Percentiles rank a stretch among this genome's conserved stretches.
phyloP scores from a whole-genome alignment of 2,329 filamentous ascomycete genomes.

The Verticillium longisporum region DNA sequence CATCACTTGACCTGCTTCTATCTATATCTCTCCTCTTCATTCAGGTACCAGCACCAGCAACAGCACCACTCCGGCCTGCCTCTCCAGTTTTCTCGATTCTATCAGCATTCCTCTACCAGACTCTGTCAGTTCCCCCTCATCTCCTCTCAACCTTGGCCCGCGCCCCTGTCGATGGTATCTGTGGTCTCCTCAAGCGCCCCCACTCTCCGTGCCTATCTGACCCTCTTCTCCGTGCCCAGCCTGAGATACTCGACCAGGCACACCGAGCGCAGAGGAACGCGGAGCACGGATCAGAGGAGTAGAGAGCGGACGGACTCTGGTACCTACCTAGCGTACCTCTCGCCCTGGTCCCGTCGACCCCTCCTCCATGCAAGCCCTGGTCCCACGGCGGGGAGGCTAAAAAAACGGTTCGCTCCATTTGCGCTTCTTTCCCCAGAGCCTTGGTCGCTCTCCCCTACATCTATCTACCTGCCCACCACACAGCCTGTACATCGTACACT shows the following conservation, averaged over 20 bases:
- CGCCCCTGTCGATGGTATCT: not conserved
- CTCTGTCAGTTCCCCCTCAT: not conserved
- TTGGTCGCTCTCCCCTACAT: not conserved
- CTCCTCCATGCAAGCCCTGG: slow-evolving; percentile 12
- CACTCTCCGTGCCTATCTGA: not conserved
- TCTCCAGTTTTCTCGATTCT: not conserved
- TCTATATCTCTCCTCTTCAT: too few relatives aligned
- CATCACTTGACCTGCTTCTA: not conserved
- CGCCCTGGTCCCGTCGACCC: slow-evolving; percentile 8
- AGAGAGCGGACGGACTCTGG: not conserved
- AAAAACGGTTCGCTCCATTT: slow-evolving; percentile 10
- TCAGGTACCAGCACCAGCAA: too few relatives aligned
- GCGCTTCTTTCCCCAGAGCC: slow-evolving; percentile 11
- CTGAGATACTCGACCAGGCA: not conserved
- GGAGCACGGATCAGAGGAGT: too few relatives aligned
- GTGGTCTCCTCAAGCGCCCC: not conserved
- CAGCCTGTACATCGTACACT: not conserved
- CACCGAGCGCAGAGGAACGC: not conserved
- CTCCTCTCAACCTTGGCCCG: not conserved
- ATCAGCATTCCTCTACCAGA: not conserved
- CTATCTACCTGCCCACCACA: not conserved
- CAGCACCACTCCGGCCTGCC: not conserved
- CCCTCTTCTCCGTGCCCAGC: not conserved
- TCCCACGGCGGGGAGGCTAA: slow-evolving; percentile 4
- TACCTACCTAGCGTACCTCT: not conserved